These are phyloP conservation scores for Heliamphora ciliata DNA, from an alignment of 179 eudicot genomes.

Conservation along the genomic window DNA sequence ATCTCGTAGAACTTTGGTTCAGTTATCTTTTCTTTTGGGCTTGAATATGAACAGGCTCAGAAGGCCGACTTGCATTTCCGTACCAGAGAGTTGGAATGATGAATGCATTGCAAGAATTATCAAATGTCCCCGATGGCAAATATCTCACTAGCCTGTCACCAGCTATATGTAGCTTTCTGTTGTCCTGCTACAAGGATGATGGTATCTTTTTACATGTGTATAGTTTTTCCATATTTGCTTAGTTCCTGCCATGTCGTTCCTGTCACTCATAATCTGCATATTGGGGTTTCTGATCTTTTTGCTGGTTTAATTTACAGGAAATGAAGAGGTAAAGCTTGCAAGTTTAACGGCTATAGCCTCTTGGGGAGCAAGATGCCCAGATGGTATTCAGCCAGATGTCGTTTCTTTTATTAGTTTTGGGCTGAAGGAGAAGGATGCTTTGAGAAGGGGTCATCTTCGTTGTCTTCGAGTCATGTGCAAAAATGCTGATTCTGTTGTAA, in stretches of 20 bases:
- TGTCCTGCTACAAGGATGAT: conserved; percentile 86
- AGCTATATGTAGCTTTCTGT: conserved; percentile 53
- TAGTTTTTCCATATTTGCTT: not conserved
- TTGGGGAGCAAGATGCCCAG: conserved; percentile 70
- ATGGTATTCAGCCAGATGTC: conserved; percentile 44
- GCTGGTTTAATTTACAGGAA: conserved; percentile 45
- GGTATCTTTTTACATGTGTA: conserved; percentile 33
- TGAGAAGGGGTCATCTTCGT: conserved; percentile 89
- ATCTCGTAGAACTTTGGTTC: not conserved
- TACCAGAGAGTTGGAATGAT: conserved; percentile 97
- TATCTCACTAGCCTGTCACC: conserved; percentile 48
- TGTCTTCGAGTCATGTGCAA: conserved; percentile 62
- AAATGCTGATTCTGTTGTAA: conserved; percentile 55
- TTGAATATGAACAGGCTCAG: conserved; percentile 60
- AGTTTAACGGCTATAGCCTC: conserved; percentile 62
- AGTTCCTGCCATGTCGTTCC: not conserved
- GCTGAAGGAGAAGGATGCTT: conserved; percentile 80
- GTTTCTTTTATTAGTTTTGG: conserved; percentile 67
- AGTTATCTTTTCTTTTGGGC: conserved; percentile 3
- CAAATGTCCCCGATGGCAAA: conserved; percentile 82
- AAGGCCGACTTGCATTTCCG: conserved; percentile 94
- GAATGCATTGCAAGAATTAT: conserved; percentile 68
- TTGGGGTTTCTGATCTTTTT: not conserved
- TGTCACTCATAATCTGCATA: not conserved
- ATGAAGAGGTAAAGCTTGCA: conserved; percentile 91